Evolutionary conservation across 495 filamentous ascomycete species (phyloP).

Genomic region (Neurospora pannonica): DNA sequence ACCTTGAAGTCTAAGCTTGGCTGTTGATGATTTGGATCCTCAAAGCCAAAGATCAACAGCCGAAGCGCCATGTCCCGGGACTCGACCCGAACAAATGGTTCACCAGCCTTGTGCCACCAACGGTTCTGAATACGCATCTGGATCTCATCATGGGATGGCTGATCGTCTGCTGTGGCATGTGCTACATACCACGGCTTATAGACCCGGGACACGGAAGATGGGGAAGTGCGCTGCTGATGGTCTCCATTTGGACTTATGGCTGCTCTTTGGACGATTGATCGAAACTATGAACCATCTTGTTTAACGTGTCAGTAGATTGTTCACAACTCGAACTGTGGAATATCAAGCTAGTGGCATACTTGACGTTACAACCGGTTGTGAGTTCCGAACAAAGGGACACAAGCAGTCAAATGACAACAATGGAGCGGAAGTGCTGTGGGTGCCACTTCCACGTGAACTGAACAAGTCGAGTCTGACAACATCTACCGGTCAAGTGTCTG

Average conservation of each 20-base stretch:
- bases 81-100: background rate
- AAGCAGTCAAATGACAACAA: background rate
- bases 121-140: background rate
- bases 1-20: background rate
- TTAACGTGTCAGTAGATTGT: background rate
- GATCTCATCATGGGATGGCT: background rate
- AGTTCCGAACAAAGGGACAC: background rate
- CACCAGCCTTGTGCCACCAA: background rate
- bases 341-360: background rate
- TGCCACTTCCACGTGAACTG: background rate
- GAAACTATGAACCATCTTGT: too few relatives aligned
- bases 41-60: background rate
- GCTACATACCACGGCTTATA: background rate
- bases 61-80: background rate
- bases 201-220: background rate
- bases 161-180: background rate
- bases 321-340: background rate
- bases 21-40: background rate
- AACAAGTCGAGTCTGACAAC: background rate
- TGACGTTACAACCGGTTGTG: background rate
- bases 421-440: background rate
- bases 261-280: background rate
- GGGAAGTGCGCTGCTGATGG: background rate
- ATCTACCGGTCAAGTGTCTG: background rate
- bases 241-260: background rate